Evolutionary conservation across 768 basidiomycete species (phyloP).

Genomic region (Suillus decipiens): DNA sequence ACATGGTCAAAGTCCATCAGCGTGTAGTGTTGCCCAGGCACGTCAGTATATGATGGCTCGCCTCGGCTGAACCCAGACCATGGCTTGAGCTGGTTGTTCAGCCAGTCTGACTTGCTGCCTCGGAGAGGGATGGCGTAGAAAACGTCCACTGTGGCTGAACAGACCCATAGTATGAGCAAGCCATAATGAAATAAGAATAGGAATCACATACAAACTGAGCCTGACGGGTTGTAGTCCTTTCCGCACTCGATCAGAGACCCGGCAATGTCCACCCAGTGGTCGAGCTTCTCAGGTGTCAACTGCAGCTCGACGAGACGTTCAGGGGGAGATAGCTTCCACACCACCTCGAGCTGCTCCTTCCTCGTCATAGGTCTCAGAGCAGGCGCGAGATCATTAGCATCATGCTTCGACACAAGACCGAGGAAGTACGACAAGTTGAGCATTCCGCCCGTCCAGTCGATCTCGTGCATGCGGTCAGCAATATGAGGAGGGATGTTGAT

Average conservation of each 20-base stretch:
- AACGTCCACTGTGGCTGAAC: slow-evolving; percentile 23
- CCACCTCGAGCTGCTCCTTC: slow-evolving; percentile 25
- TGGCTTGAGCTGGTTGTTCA: slow-evolving; percentile 30
- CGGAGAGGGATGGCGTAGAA: slow-evolving; percentile 31
- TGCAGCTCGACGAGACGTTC: slow-evolving; percentile 31
- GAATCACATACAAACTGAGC: slow-evolving; percentile 29
- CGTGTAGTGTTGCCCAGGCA: slow-evolving; percentile 32
- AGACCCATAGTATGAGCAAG: slow-evolving; percentile 3
- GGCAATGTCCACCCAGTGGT: slow-evolving; percentile 33
- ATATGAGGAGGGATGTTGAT: slow-evolving; percentile 40
- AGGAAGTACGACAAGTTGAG: slow-evolving; percentile 45
- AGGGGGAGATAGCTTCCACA: slow-evolving; percentile 31
- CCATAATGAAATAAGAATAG: too few species aligned
- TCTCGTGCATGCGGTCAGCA: slow-evolving; percentile 42
- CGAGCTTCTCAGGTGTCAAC: slow-evolving; percentile 24
- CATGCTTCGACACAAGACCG: slow-evolving; percentile 33
- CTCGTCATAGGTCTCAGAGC: slow-evolving; percentile 22
- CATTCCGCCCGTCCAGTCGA: slow-evolving; percentile 42
- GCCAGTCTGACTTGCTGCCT: slow-evolving; percentile 32
- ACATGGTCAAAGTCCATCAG: slow-evolving; percentile 35
- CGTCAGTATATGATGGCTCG: slow-evolving; percentile 27
- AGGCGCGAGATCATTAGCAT: slow-evolving; percentile 24
- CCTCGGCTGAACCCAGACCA: slow-evolving; percentile 27
- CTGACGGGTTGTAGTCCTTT: slow-evolving; percentile 26
- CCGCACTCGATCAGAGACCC: slow-evolving; percentile 35